Evolutionary conservation across 2,329 filamentous ascomycete species (phyloP).

Genomic region (Coleophoma crateriformis): DNA sequence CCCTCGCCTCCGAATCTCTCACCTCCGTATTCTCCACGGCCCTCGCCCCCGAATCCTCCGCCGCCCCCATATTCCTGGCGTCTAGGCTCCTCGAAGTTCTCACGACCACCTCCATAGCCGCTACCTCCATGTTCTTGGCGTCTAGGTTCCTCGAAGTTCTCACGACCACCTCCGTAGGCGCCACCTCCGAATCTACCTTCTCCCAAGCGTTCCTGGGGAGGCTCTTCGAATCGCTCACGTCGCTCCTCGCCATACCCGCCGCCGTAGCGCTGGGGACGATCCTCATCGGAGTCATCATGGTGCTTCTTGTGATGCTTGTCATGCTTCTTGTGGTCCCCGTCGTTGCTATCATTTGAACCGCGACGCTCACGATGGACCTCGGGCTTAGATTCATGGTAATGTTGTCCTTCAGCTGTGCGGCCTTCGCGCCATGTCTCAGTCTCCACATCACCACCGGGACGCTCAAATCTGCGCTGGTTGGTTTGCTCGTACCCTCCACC

Average conservation of each 20-base stretch:
- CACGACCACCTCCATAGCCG: conserved; percentile 13
- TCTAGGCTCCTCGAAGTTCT: conserved; percentile 9
- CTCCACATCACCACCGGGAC: conserved; percentile 27
- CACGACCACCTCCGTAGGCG: conserved; percentile 12
- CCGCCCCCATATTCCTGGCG: conserved; percentile 19
- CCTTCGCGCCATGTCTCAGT: conserved; percentile 16
- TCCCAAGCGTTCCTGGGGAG: too few relatives aligned
- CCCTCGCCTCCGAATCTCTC: too few relatives aligned
- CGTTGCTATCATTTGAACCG: conserved; percentile 19
- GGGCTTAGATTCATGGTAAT: conserved; percentile 10
- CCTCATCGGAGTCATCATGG: conserved; percentile 15
- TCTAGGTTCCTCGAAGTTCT: conserved; percentile 20
- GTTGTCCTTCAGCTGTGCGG: conserved; percentile 11
- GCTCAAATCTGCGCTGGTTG: conserved; percentile 45
- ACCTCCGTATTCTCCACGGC: background rate
- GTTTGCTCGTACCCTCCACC: conserved; percentile 54
- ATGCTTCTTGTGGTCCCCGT: conserved; percentile 20
- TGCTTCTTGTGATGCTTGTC: conserved; percentile 22
- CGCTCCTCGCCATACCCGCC: conserved; percentile 13
- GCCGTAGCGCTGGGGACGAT: conserved; percentile 1
- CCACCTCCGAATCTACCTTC: conserved; percentile 4
- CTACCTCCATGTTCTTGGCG: conserved; percentile 5
- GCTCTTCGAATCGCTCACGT: conserved; percentile 5
- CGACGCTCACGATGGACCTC: conserved; percentile 8
- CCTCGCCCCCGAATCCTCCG: background rate